Conservation (phyloP, 2,329 filamentous ascomycete genomes). For the Sarocladiaceae sp. region DNA sequence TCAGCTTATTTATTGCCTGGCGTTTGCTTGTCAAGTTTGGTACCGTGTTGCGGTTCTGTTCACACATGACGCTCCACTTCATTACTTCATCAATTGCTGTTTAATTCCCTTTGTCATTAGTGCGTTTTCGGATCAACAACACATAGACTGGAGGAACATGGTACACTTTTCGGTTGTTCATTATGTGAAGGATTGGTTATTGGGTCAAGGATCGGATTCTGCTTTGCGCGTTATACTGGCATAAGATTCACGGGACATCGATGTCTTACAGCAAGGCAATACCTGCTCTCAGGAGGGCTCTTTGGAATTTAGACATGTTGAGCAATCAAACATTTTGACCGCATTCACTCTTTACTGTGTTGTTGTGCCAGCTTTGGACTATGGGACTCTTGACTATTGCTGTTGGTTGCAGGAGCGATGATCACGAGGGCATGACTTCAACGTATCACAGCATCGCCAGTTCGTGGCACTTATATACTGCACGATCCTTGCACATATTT, state of each 20-base stretch:
- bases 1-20: neutral
- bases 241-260: neutral
- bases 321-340: slow-evolving; percentile 3
- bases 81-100: neutral
- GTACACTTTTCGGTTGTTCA: neutral
- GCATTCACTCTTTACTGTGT: too few relatives aligned
- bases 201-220: neutral
- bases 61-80: neutral
- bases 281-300: neutral
- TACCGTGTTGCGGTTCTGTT: neutral
- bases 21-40: neutral
- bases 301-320: neutral
- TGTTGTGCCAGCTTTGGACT: too few relatives aligned
- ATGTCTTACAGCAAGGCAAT: neutral
- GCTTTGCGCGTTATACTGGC: neutral
- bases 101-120: neutral
- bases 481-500: neutral
- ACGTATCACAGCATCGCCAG: too few relatives aligned
- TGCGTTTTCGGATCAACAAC: neutral
- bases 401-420: too few relatives aligned
- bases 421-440: too few relatives aligned
- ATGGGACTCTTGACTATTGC: too few relatives aligned
- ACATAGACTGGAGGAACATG: slow-evolving; percentile 3
- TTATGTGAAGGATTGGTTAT: neutral
- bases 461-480: too few relatives aligned